Conservation (phyloP, 306 rosid species). For the Cucumis cinereus region DNA sequence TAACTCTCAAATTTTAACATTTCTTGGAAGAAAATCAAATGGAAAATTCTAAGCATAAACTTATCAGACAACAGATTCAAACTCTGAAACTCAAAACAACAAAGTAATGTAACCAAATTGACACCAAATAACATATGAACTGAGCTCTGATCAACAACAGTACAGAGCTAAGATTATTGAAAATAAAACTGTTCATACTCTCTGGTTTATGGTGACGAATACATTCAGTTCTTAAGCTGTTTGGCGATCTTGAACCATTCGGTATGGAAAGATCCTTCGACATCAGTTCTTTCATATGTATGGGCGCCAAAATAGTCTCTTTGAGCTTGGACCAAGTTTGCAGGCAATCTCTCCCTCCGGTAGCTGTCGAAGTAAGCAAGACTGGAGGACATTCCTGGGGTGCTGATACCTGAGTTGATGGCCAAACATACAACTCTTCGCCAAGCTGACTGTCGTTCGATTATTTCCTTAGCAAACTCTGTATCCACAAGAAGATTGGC, state of each 20-base stretch:
- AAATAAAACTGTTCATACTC: not conserved
- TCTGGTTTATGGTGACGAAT: not conserved
- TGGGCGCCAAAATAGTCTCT: conserved; percentile 31
- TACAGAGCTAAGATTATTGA: conserved; percentile 8
- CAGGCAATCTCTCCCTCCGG: conserved; percentile 59
- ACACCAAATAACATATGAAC: not conserved
- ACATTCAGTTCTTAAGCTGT: conserved; percentile 8
- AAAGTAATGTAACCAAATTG: not conserved
- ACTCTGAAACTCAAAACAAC: not conserved
- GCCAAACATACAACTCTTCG: conserved; percentile 60
- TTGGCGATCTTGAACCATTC: conserved; percentile 36
- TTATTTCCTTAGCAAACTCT: conserved; percentile 63
- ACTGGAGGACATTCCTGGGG: conserved; percentile 79
- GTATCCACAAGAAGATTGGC: conserved; percentile 66
- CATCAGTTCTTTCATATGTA: conserved; percentile 25
- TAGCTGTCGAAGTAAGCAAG: conserved; percentile 71
- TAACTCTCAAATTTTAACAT: not conserved
- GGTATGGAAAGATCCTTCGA: conserved; percentile 22
- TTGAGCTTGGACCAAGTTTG: conserved; percentile 32
- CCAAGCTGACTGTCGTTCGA: conserved; percentile 70
- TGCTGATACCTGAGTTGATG: conserved; percentile 43
- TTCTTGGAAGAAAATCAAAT: not conserved
- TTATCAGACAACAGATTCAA: not conserved
- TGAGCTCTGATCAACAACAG: not conserved
- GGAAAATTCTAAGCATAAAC: not conserved